Evolutionary conservation across 768 basidiomycete genomes (phyloP).

Genomic region (Suillus hirtellus): DNA sequence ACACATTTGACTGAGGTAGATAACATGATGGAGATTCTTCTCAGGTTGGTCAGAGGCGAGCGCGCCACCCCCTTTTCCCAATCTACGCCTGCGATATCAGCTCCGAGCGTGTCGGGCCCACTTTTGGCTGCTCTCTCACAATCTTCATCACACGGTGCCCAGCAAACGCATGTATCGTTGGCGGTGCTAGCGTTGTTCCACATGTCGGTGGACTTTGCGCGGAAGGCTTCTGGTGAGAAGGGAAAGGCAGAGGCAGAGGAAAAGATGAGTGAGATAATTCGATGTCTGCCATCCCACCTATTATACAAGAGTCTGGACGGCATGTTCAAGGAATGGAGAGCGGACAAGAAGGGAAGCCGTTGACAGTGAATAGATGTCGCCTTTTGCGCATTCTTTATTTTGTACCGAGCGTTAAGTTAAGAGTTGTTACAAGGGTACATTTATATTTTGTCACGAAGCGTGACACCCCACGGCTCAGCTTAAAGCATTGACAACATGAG

Average conservation of each 20-base stretch:
- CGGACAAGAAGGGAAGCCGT: constrained; percentile 75
- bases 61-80: constrained; percentile 73
- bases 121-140: constrained; percentile 67
- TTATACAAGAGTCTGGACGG: constrained; percentile 92
- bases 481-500: constrained; percentile 7
- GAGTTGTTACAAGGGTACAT: not conserved
- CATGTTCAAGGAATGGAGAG: constrained; percentile 91
- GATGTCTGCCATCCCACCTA: constrained; percentile 83
- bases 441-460: not conserved
- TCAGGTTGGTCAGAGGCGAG: constrained; percentile 90
- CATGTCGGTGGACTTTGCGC: constrained; percentile 80
- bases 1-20: constrained; percentile 85
- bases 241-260: constrained; percentile 74
- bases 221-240: constrained; percentile 64
- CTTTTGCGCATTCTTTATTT: constrained; percentile 1
- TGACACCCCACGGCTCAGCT: not conserved
- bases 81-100: constrained; percentile 58
- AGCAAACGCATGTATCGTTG: constrained; percentile 93
- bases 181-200: constrained; percentile 91
- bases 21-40: constrained; percentile 89
- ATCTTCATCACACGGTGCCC: constrained; percentile 78
- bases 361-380: constrained; percentile 16
- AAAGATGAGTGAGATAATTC: constrained; percentile 84
- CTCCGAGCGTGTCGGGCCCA: constrained; percentile 66
- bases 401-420: not conserved